phyloP scores from a whole-genome alignment of 1,139 yeast species.

The Hanseniaspora uvarum region DNA sequence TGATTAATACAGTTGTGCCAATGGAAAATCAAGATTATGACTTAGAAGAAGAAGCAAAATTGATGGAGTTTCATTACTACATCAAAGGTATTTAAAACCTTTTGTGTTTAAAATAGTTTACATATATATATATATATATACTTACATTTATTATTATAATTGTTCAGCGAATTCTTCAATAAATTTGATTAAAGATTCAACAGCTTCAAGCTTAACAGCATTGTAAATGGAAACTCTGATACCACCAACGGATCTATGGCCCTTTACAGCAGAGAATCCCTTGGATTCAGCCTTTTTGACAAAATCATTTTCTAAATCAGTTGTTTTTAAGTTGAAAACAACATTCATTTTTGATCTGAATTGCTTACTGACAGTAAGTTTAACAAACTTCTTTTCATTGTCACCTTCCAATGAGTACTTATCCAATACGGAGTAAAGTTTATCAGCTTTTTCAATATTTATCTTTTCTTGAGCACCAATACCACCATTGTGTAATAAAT shows the following conservation, averaged over 20 bases:
- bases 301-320: conserved; percentile 57
- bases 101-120: not conserved
- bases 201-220: conserved; percentile 63
- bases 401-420: conserved; percentile 30
- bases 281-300: conserved; percentile 50
- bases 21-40: not conserved
- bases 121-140: not conserved
- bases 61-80: conserved; percentile 14
- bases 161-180: conserved; percentile 52
- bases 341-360: conserved; percentile 85
- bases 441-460: conserved; percentile 50
- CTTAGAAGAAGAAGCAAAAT: conserved; percentile 1
- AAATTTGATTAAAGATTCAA: conserved; percentile 48
- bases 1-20: conserved; percentile 12
- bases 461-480: conserved; percentile 44
- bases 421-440: conserved; percentile 57
- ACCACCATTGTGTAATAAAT: conserved; percentile 55
- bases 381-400: conserved; percentile 36
- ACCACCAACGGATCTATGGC: conserved; percentile 96
- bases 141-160: not conserved
- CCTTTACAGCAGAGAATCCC: conserved; percentile 69
- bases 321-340: conserved; percentile 63
- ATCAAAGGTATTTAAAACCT: conserved; percentile 6
- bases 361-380: conserved; percentile 51
- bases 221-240: conserved; percentile 88